These are phyloP conservation scores for Periconia macrospinosa DNA, from an alignment of 2,329 filamentous ascomycete genomes.

Conservation along the genomic window DNA sequence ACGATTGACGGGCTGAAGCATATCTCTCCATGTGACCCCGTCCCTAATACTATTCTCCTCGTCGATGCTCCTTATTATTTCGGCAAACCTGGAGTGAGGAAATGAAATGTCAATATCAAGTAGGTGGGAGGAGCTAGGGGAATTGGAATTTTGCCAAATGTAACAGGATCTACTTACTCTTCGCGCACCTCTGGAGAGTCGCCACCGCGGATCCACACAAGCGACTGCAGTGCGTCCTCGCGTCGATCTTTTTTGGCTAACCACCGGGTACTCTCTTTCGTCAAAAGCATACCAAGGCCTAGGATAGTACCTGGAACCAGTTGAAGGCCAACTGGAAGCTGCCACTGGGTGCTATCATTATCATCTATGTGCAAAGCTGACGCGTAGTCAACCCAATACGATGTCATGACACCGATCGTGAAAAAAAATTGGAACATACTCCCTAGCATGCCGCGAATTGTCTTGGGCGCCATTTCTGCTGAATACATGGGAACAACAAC, in stretches of 20 bases:
- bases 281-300: conserved; percentile 31
- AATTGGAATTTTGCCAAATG: no score
- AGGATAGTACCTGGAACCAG: conserved; percentile 33
- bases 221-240: no score
- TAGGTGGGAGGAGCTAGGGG: no score
- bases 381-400: conserved; percentile 59
- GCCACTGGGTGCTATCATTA: conserved; percentile 53
- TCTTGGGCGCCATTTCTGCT: conserved; percentile 49
- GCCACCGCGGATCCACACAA: no score
- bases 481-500: conserved; percentile 46
- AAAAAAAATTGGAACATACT: conserved; percentile 51
- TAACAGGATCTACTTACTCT: conserved; percentile 23
- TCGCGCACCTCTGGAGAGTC: conserved; percentile 10
- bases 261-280: conserved; percentile 61
- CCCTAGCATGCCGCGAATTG: conserved; percentile 46
- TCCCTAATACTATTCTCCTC: conserved; percentile 3
- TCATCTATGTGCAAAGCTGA: conserved; percentile 37
- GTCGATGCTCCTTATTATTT: conserved; percentile 3
- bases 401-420: conserved; percentile 49
- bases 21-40: conserved; percentile 6
- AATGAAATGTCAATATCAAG: no score
- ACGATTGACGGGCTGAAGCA: conserved; percentile 2
- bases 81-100: conserved; percentile 18
- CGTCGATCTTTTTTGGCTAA: conserved; percentile 59
- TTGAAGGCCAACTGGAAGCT: conserved; percentile 55